Evolutionary conservation across 177 flowering plant species (phyloP).

Genomic region (Vitis hybrid): DNA sequence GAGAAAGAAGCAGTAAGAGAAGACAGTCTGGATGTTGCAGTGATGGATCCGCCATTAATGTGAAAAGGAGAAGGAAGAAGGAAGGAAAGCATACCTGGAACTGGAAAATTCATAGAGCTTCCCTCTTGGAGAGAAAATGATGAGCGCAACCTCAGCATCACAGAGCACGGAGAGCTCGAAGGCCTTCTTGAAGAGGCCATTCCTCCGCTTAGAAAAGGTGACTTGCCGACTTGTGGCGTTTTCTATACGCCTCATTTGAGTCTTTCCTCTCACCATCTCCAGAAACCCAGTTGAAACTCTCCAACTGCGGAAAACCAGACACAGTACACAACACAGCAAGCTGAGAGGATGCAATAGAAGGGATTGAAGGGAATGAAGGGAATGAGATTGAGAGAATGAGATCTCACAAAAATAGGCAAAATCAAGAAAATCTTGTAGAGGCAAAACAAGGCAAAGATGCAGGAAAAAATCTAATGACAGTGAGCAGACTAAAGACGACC

Average conservation of each 20-base stretch:
- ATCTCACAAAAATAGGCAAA: conserved; percentile 11
- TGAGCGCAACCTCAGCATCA: conserved; percentile 54
- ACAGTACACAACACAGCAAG: background rate
- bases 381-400: background rate
- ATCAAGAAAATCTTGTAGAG: background rate
- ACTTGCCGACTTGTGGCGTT: conserved; percentile 65
- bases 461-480: conserved; percentile 1
- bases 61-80: background rate
- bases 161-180: conserved; percentile 58
- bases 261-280: conserved; percentile 58
- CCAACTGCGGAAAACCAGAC: background rate
- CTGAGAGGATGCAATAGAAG: background rate
- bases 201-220: conserved; percentile 52
- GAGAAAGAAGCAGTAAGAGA: too few relatives aligned
- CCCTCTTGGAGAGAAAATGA: conserved; percentile 55
- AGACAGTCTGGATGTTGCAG: background rate
- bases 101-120: conserved; percentile 57
- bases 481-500: too few relatives aligned
- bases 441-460: background rate
- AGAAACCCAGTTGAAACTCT: background rate
- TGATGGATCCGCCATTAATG: too few relatives aligned
- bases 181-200: conserved; percentile 54
- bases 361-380: background rate
- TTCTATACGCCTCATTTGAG: conserved; percentile 58
- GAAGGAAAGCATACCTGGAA: conserved; percentile 27